Evolutionary conservation across 345 rosid genomes (phyloP), one percentile per base, ranked within the genome.

Genomic region (Laguncularia racemosa): DNA sequence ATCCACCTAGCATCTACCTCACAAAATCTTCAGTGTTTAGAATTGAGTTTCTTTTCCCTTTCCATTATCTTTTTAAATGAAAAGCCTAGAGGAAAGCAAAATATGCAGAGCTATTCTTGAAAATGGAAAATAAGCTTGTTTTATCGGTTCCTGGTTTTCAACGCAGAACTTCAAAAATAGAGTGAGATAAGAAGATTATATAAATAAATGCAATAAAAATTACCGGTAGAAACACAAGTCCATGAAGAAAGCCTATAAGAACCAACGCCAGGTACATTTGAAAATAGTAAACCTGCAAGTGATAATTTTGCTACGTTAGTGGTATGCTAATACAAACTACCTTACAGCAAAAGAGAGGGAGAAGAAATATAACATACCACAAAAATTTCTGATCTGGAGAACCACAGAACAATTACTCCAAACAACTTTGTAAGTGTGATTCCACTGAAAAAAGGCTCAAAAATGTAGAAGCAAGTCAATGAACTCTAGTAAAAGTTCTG

Each of bases 261-360:
- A 91, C 91, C 84, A 91, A 65, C 15, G 97, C 96, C 60, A 91
- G 58, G 78, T 83, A 91, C 97, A 91, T 91, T 61, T 87, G 93
- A 63, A 91, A 91, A 84, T 91, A 91, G 72, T 91, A 91, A 61
- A 87, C 93, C 97, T 91, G 91, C 73, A 83, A 53, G 52, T 61
- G 40, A 56, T 50, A 55, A 11, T 38, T 44, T 12, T 16, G 6
- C 45, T 10, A 44, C 33, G 48, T 63, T 20, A 66, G 19, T n/a
- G 13, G 6, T 15, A 16, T 50, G 26, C 12, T 17, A 16, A 51
- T 52, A 19, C 20, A 53, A 23, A n/a, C 38, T 48, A 12, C 16
- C 19, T 20, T 15, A 48, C 54, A 59, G 44, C 43, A 48, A 44
- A 2, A 26, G 55, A 26, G 55, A 52, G 49, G 49, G 61, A 72